These are phyloP conservation scores for Nakazawaea ernobii DNA, from an alignment of 805 yeast genomes.

Conservation along the genomic window DNA sequence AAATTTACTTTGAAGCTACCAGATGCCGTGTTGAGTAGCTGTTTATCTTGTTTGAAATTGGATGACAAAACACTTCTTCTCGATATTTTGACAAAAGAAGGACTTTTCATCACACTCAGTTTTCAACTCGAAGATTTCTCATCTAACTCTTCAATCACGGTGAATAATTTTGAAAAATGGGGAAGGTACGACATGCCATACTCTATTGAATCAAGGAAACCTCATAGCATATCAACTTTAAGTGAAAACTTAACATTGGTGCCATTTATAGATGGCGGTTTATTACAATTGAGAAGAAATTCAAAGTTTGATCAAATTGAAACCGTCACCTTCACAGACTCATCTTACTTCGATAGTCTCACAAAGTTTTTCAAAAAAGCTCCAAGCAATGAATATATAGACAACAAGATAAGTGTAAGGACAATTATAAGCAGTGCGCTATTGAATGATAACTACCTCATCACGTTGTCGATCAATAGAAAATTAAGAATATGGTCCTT, in stretches of 20 bases:
- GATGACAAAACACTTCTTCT: conserved; percentile 34
- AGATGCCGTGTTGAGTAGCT: conserved; percentile 26
- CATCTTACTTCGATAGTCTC: conserved; percentile 34
- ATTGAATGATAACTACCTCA: conserved; percentile 22
- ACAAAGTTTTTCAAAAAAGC: conserved; percentile 18
- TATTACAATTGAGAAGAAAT: conserved; percentile 46
- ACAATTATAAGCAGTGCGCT: conserved; percentile 11
- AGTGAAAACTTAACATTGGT: conserved; percentile 33
- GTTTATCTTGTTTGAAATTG: conserved; percentile 25
- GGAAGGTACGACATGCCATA: conserved; percentile 65
- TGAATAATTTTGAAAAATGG: conserved; percentile 45
- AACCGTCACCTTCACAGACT: conserved; percentile 45
- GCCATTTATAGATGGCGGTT: conserved; percentile 72
- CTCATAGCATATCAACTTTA: conserved; percentile 42
- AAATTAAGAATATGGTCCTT: conserved; percentile 58
- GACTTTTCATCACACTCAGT: conserved; percentile 44
- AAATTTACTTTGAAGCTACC: conserved; percentile 35
- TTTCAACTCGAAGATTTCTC: conserved; percentile 40
- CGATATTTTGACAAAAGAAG: conserved; percentile 49
- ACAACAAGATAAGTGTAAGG: conserved; percentile 17
- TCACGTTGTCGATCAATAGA: conserved; percentile 51
- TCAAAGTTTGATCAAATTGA: conserved; percentile 13
- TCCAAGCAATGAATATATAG: conserved; percentile 16
- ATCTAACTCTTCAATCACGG: conserved; percentile 10
- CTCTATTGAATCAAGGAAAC: conserved; percentile 50